A percentile compares a stretch with the other conserved stretches of the same genome.
These are phyloP conservation scores for Clarireedia paspali DNA, from an alignment of 2,329 filamentous ascomycete genomes.

Conservation along the genomic window DNA sequence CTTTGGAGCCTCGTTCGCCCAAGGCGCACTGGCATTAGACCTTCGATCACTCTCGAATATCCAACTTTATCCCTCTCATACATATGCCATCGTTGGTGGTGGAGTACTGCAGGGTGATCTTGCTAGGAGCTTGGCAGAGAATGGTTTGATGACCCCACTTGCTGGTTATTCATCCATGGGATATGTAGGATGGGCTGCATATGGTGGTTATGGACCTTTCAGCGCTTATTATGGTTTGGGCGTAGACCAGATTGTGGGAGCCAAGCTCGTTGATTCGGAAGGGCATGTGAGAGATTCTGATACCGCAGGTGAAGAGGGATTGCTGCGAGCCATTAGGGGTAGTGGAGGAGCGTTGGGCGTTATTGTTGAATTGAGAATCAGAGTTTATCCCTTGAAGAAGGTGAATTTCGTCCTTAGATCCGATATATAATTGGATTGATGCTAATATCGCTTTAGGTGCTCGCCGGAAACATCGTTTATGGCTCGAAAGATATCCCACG, in stretches of 20 bases:
- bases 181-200: conserved; percentile 30
- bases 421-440: conserved; percentile 17
- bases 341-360: conserved; percentile 34
- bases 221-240: conserved; percentile 30
- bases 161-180: conserved; percentile 27
- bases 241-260: conserved; percentile 32
- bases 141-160: conserved; percentile 27
- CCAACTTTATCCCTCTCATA: conserved; percentile 20
- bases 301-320: conserved; percentile 16
- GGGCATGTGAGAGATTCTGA: conserved; percentile 33
- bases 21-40: conserved; percentile 31
- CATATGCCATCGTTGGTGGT: conserved; percentile 31
- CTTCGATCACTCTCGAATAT: conserved; percentile 32
- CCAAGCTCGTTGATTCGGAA: conserved; percentile 32
- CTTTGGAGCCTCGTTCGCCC: conserved; percentile 27
- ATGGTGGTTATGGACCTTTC: conserved; percentile 31
- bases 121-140: conserved; percentile 21
- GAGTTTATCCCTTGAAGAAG: conserved; percentile 31
- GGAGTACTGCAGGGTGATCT: conserved; percentile 30
- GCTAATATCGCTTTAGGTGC: conserved; percentile 28
- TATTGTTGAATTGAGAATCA: conserved; percentile 35
- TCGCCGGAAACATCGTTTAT: conserved; percentile 27
- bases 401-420: conserved; percentile 15
- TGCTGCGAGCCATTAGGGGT: conserved; percentile 34
- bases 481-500: conserved; percentile 27